A percentile compares a stretch with the other conserved stretches of the same genome.
Evolutionary conservation across 208 protist genomes (phyloP).

Genomic region (Leishmania arabica): DNA sequence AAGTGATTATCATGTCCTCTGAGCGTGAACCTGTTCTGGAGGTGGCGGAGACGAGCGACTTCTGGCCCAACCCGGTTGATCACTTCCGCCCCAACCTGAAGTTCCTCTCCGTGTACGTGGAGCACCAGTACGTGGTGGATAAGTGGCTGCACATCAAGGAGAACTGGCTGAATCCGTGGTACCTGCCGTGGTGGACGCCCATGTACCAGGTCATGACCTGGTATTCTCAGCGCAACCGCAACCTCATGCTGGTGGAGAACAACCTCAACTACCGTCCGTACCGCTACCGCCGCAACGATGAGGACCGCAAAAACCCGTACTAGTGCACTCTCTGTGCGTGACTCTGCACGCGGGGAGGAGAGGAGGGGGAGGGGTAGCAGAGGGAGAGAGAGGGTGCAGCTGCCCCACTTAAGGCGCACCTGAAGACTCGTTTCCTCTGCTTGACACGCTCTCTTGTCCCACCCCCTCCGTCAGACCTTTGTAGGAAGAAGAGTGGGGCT

Average conservation of each 20-base stretch:
- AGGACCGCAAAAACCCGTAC: constrained; percentile 91
- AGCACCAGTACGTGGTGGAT: constrained; percentile 83
- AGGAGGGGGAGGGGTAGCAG: neutral
- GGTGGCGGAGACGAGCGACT: constrained; percentile 50
- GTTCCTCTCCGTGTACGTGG: constrained; percentile 85
- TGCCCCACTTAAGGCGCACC: neutral
- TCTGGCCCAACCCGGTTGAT: constrained; percentile 91
- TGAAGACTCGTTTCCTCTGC: neutral
- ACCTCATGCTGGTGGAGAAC: constrained; percentile 91
- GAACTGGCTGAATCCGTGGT: constrained; percentile 79
- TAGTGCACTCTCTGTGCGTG: constrained; percentile 27
- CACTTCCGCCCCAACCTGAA: constrained; percentile 92
- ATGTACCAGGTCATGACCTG: constrained; percentile 83
- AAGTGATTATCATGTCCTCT: constrained; percentile 29
- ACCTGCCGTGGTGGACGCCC: constrained; percentile 88
- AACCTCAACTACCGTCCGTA: constrained; percentile 92
- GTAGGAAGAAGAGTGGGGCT: neutral
- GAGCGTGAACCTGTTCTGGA: constrained; percentile 27
- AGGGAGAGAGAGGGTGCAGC: neutral
- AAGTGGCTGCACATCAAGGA: constrained; percentile 81
- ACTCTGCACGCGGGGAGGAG: neutral
- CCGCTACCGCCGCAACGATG: constrained; percentile 88
- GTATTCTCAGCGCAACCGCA: constrained; percentile 88
- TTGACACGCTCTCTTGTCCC: neutral
- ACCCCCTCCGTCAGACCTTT: neutral